phyloP scores from a whole-genome alignment of 2,329 filamentous ascomycete genomes.

The Fusarium equiseti region DNA sequence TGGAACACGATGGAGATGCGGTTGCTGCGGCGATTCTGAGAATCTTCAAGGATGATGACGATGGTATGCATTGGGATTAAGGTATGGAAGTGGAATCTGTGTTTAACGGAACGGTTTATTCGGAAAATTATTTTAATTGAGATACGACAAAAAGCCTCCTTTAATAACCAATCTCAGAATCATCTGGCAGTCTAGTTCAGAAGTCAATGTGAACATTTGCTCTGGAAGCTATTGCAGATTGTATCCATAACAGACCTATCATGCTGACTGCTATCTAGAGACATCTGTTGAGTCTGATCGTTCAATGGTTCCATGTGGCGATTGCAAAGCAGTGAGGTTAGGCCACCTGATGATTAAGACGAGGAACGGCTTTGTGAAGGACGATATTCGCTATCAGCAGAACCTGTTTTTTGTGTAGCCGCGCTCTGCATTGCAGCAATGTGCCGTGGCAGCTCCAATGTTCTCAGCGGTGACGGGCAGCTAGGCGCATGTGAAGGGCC shows the following conservation, averaged over 20 bases:
- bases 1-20: constrained; percentile 76
- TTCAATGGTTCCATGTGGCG: too few species aligned
- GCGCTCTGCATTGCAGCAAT: neutral
- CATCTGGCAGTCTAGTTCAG: neutral
- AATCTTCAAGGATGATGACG: constrained; percentile 64
- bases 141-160: neutral
- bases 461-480: too few species aligned
- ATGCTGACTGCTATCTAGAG: neutral
- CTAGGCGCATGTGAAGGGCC: too few species aligned
- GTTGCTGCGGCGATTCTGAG: constrained; percentile 76
- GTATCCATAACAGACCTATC: neutral
- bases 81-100: neutral
- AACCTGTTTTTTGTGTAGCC: neutral
- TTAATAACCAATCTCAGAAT: neutral
- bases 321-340: neutral
- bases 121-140: neutral
- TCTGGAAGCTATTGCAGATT: neutral
- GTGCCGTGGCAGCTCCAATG: too few species aligned
- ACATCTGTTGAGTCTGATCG: neutral
- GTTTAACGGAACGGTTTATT: neutral
- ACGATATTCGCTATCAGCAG: neutral
- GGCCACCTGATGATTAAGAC: neutral
- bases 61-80: constrained; percentile 50
- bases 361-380: neutral
- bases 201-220: neutral